Base-by-base conservation (phyloP, 768 basidiomycete genomes). In the Collybia nuda region DNA sequence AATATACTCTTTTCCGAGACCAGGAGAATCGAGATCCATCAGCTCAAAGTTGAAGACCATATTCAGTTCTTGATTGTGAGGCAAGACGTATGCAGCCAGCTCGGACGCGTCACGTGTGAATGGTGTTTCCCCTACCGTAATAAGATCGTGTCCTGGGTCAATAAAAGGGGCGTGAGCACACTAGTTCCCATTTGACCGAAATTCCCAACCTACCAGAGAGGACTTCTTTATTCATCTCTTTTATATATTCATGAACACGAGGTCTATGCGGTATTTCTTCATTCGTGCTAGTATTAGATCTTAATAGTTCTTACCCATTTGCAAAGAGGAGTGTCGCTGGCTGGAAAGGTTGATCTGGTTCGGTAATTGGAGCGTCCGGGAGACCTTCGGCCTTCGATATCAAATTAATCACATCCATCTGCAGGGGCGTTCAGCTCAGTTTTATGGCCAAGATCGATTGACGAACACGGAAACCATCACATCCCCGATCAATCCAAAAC, bases 401-500 rank as follows among this genome's bases (percentile, higher is more conserved):
- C 44, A 82, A 61, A 62, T 88, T 85, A 65, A 88, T 88, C 43
- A 84, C 81, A 48, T 87, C 85, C 82, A 84, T 84, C 84, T 83
- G 53, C 35, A 46, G 48, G 39, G 37, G 26, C 11, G 15, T 39
- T 6, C 12, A 47, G 15, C 26, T 9, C 7, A n/a, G n/a, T n/a
- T n/a, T n/a, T n/a, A n/a, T 18, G 18, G 4, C 36, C 29, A 38
- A 1, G 32, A 28, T 5, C 14, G 29, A 14, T 36, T 41, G 54
- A 67, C 81, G 48, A 58, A 89, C 83, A 18, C 86, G 71, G 64
- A 90, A 91, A 1, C 88, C 89, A 53, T 89, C 86, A 53, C 84
- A 83, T 1, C 89, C 88, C 43, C 82, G 71, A 46, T 82, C 75
- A n/a, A 88, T 71, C 88, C 87, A 90, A 60, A 86, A 90, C 38